Evolutionary conservation across 2,329 filamentous ascomycete species (phyloP), one percentile per base, ranked within the genome.

Genomic region (Herpotrichia juniperi): DNA sequence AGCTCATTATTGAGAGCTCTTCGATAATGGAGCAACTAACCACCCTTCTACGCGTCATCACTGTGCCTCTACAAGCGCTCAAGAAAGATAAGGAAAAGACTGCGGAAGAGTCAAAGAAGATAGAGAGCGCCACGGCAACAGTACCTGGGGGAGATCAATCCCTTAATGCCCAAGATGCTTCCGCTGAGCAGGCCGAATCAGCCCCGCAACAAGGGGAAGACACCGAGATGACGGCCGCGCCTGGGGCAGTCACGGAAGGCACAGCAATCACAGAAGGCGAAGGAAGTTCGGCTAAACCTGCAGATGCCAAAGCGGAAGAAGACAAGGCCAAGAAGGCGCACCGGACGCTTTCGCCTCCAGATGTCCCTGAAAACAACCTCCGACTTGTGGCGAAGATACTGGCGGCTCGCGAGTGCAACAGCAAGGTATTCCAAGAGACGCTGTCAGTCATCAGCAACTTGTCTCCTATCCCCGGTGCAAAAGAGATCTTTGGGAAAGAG

Each of bases 401-500:
- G 60, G 91, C 96, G 37, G 93, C 93, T 57, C 89, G 93, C 43
- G 94, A 99, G 74, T 99, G 94, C 76, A 96, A 91, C 68, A 93
- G 91, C 57, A 97, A 96, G 80, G 97, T 94, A 0, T 99, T 99
- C 82, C 90, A 94, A 70, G 96, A 97, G 74, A 97, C 94, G 0
- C 84, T 99, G 48, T 94, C 93, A 14, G 96, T 96, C n/a, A 96
- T 99, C 79, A 97, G 96, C 78, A 97, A 97, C 67, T 83, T 99
- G 37, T 97, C 93, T 4, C 88, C 90, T 32, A 94, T 99, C 54
- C 92, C 93, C 14, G 91, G 89, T 11, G 92, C 93, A 16, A 94
- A 96, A 75, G 85, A 89, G 47, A 83, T 91, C 10, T 97, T 99
- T 71, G 94, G 94, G n/a, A 87, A 90, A 61, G 93, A 99, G 75